These are phyloP conservation scores for Russula griseocarnosa DNA, from an alignment of 768 basidiomycete genomes.

Conservation along the genomic window DNA sequence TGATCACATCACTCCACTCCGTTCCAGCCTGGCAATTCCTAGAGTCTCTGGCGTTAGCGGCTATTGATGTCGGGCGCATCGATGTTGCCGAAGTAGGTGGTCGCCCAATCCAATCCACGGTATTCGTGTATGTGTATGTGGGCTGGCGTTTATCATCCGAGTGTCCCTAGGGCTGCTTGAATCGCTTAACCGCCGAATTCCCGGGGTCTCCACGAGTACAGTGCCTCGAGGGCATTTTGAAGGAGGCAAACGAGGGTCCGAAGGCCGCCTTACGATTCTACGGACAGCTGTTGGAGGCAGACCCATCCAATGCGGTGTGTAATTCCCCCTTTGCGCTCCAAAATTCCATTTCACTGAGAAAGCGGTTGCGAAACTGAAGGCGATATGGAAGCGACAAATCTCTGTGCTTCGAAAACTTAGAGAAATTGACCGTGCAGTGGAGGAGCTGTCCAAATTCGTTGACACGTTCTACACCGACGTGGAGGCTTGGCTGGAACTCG, in stretches of 20 bases:
- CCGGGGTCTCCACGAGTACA: slow-evolving; percentile 77
- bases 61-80: slow-evolving; percentile 67
- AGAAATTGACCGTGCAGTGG: slow-evolving; percentile 60
- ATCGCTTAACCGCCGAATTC: slow-evolving; percentile 60
- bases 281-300: slow-evolving; percentile 52
- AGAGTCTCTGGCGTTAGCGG: slow-evolving; percentile 75
- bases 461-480: slow-evolving; percentile 88
- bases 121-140: not conserved
- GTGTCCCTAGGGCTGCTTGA: slow-evolving; percentile 52
- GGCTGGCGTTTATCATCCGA: not conserved
- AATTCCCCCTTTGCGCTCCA: not conserved
- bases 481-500: slow-evolving; percentile 85
- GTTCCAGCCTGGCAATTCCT: slow-evolving; percentile 68
- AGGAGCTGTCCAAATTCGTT: slow-evolving; percentile 66
- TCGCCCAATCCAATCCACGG: slow-evolving; percentile 29
- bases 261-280: slow-evolving; percentile 62
- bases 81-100: slow-evolving; percentile 67
- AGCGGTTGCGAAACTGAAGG: slow-evolving; percentile 37
- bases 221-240: slow-evolving; percentile 69
- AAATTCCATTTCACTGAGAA: not conserved
- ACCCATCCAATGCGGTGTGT: slow-evolving; percentile 70
- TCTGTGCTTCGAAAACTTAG: slow-evolving; percentile 63
- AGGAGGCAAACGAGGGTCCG: slow-evolving; percentile 62
- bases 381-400: slow-evolving; percentile 77
- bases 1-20: slow-evolving; percentile 10